Evolutionary conservation across 441 rosid genomes (phyloP).

Genomic region (Erodium trifolium): DNA sequence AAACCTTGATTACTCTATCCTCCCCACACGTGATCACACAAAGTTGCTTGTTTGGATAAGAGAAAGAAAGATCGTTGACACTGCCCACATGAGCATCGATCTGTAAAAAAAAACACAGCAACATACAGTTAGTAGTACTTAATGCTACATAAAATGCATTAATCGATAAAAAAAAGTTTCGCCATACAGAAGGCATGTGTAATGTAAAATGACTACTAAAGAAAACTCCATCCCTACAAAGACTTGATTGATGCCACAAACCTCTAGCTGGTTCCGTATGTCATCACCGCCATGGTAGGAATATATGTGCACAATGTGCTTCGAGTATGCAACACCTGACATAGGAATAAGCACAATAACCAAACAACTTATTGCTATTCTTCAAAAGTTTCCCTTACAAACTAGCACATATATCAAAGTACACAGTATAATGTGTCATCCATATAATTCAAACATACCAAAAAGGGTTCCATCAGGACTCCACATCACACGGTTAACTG

Average conservation of each 20-base stretch:
- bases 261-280: conserved; percentile 65
- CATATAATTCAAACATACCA: conserved; percentile 34
- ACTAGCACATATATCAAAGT: conserved; percentile 10
- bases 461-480: conserved; percentile 77
- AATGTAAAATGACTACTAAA: background rate
- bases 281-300: conserved; percentile 60
- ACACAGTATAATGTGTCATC: conserved; percentile 1
- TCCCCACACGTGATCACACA: conserved; percentile 69
- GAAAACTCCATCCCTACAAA: background rate
- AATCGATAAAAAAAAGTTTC: background rate
- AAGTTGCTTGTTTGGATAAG: conserved; percentile 59
- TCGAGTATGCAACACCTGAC: conserved; percentile 84
- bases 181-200: background rate
- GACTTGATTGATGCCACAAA: conserved; percentile 25
- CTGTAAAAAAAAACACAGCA: conserved; percentile 25
- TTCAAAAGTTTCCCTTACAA: conserved; percentile 3
- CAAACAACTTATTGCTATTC: background rate
- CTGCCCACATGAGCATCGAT: conserved; percentile 74
- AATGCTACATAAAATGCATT: background rate
- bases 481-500: conserved; percentile 82
- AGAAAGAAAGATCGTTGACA: conserved; percentile 68
- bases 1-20: conserved; percentile 61
- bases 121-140: background rate
- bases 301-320: conserved; percentile 69
- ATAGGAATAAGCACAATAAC: conserved; percentile 13